Evolutionary conservation across 768 basidiomycete species (phyloP).

Genomic region (Termitomyces sp.): DNA sequence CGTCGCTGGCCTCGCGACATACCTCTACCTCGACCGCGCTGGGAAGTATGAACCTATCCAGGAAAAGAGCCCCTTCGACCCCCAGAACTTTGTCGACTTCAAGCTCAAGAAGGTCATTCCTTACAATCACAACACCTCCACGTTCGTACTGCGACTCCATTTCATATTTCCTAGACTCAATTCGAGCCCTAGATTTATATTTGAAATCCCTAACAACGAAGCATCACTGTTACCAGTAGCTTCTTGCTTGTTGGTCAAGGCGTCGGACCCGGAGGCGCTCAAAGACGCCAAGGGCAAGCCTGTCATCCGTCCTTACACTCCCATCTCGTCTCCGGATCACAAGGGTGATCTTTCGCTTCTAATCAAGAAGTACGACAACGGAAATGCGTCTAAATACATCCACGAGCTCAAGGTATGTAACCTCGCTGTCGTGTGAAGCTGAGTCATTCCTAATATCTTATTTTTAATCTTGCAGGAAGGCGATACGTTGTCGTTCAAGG

Average conservation of each 20-base stretch:
- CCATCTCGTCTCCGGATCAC: constrained; percentile 72
- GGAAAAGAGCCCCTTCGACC: constrained; percentile 69
- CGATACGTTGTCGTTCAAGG: constrained; percentile 83
- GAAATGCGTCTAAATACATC: constrained; percentile 84
- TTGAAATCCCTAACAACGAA: constrained; percentile 75
- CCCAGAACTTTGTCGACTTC: constrained; percentile 74
- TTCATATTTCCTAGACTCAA: neutral
- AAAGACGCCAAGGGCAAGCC: constrained; percentile 82
- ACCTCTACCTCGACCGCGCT: constrained; percentile 46
- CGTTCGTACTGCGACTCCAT: constrained; percentile 36
- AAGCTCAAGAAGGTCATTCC: constrained; percentile 75
- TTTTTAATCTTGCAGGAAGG: constrained; percentile 45
- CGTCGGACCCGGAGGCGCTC: constrained; percentile 61
- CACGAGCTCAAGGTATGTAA: constrained; percentile 56
- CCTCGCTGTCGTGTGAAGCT: neutral
- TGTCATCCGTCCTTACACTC: constrained; percentile 90
- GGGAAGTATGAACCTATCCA: constrained; percentile 28
- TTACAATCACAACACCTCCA: constrained; percentile 94
- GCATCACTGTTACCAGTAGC: constrained; percentile 77
- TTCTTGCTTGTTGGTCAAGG: constrained; percentile 74
- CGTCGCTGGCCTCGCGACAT: constrained; percentile 37
- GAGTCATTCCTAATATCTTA: neutral
- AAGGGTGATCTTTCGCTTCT: constrained; percentile 77
- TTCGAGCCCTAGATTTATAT: constrained; percentile 53
- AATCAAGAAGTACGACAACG: constrained; percentile 81